Evolutionary conservation across 2,329 filamentous ascomycete species (phyloP), one percentile per base, ranked within the genome.

Genomic region (Aspergillus ruber): DNA sequence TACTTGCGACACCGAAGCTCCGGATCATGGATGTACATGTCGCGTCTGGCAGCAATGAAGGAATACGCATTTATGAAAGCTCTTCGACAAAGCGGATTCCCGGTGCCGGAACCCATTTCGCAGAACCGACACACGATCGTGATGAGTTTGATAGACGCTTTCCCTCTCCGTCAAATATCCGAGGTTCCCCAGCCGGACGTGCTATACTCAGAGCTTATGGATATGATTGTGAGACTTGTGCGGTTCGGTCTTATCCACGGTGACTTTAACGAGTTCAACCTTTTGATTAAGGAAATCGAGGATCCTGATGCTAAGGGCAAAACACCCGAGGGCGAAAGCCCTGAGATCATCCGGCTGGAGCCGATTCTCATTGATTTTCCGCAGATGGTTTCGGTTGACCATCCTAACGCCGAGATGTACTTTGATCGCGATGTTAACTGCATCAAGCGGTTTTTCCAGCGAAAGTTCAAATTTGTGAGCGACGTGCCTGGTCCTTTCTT

Each of bases 211-310:
- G 89, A 97, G 51, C 75, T 98, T 29, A 94, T 98, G 62, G 79
- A 82, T 38, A 80, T 96, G 58, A 89, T 98, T 47, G 74, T 98
- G 39, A 81, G 84, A 23, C 77, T 98, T 36, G 91, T 93, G 5
- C 82, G 82, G 52, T 83, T 90, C 57, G 93, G 93, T 6, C 74
- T 98, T 42, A 98, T 98, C 52, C 93, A 98, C 65, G 93, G 93
- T 52, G 93, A 98, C 66, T 98, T 94, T 74, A 98, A 98, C 74
- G 94, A 98, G 69, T 98, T 98, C 78, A 98, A 98, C 67, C 91
- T 98, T 54, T 75, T 98, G 29, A 84, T 98, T 65, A 89, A 93
- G 64, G 91, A 97, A 66, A 81, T 76, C 42, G 64, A 63, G 29
- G 60, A 64, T 23, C 55, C 58, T 0, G 50, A 63, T 9, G 59